Base-by-base conservation (phyloP, 129 eudicot species). In the Oenanthe sinensis region DNA sequence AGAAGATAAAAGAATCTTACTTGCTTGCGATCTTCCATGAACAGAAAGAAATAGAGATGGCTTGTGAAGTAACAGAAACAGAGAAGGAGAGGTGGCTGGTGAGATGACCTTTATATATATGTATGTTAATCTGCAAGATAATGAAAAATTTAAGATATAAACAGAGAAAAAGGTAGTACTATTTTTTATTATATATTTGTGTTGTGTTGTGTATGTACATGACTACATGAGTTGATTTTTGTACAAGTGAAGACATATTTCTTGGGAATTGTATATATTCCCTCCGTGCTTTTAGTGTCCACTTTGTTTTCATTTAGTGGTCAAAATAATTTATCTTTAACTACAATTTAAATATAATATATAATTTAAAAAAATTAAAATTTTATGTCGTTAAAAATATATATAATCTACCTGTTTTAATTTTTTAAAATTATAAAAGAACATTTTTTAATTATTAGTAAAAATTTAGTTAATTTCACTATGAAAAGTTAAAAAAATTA, bases 1-100 rank as follows among this genome's bases (percentile, higher is more conserved):
- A 17, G 4, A 17, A 33, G 73, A 8, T 15, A 5, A 3, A 79
- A 13, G n/a, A n/a, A 26, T 33, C 65, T 77, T 54, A 82, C 85
- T 78, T 78, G 82, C 82, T 82, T 82, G 33, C 48, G 82, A 47
- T 82, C 85, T 71, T 82, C 82, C 85, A 82, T 82, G 78, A 30
- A 43, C 71, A 10, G 42, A 26, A 54, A 22, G 72, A 22, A 39
- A 47, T 24, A 71, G 75, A 69, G 74, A 70, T 70, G 75, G 11
- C 14, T 58, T 58, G 30, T 58, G 0, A 48, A 48, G 52, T 10
- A 48, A 48, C 49, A 49, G 69, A 36, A 65, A 36, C 14, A 65
- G 71, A 26, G 69, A 39, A 39, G 42, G 5, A 5, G 42, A 39
- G 42, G 42, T 39, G 42, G 5, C 42, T 39, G 42, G 28, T 62